These are phyloP conservation scores for Aspergillus viridinutans DNA, from an alignment of 2,329 filamentous ascomycete genomes.

Conservation along the genomic window DNA sequence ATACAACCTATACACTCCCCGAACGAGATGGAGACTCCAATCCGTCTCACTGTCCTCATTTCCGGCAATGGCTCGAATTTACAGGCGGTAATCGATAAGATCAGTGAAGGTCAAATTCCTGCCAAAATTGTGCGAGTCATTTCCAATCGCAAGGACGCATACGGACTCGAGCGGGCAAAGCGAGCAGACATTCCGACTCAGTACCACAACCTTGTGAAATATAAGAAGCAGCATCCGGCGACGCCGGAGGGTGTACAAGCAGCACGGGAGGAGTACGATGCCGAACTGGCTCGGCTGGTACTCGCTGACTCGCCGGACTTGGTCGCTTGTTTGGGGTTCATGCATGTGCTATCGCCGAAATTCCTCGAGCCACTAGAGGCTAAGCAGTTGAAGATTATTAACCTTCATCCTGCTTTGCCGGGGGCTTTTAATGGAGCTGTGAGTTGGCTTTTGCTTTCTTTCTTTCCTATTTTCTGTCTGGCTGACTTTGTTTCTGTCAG, in stretches of 20 bases:
- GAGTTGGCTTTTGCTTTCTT: constrained; percentile 16
- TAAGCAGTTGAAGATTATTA: constrained; percentile 67
- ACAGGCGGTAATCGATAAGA: constrained; percentile 68
- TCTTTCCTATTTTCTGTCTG: background rate
- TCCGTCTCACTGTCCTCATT: constrained; percentile 63
- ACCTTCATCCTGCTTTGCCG: constrained; percentile 72
- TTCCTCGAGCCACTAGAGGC: constrained; percentile 67
- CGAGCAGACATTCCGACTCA: constrained; percentile 63
- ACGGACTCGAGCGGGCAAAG: constrained; percentile 59
- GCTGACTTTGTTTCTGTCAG: constrained; percentile 10
- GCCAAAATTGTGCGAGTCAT: constrained; percentile 60
- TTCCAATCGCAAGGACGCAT: constrained; percentile 61
- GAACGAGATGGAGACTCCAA: constrained; percentile 26
- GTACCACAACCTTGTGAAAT: constrained; percentile 76
- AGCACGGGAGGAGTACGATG: constrained; percentile 67
- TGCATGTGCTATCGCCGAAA: constrained; percentile 70
- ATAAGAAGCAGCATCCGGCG: constrained; percentile 65
- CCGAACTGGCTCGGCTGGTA: constrained; percentile 66
- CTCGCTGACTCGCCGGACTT: constrained; percentile 64
- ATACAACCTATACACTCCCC: background rate
- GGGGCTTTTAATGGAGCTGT: constrained; percentile 71
- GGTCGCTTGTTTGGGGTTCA: constrained; percentile 80
- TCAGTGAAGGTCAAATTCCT: constrained; percentile 46
- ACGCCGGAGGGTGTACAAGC: constrained; percentile 46
- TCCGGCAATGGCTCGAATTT: constrained; percentile 74